Evolutionary conservation across 345 rosid genomes (phyloP).

Genomic region (Gossypium ekmanianum): DNA sequence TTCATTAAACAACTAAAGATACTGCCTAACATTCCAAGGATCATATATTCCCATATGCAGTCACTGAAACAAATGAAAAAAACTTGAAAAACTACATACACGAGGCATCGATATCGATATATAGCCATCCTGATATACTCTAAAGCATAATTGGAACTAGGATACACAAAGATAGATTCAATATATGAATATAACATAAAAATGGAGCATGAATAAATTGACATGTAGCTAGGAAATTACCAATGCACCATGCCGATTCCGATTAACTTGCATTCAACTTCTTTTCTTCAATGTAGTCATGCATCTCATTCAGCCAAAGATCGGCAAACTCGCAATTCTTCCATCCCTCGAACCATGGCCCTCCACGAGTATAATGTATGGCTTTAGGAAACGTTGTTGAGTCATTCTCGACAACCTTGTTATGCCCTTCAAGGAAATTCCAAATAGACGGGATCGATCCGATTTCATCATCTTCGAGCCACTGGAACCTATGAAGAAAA

Average conservation of each 20-base stretch:
- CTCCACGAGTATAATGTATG: slow-evolving; percentile 88
- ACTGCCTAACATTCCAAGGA: background rate
- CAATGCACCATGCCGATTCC: background rate
- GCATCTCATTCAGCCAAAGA: slow-evolving; percentile 77
- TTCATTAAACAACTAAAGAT: background rate
- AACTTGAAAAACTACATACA: background rate
- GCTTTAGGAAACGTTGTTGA: slow-evolving; percentile 67
- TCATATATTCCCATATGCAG: background rate
- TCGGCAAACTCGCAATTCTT: slow-evolving; percentile 90
- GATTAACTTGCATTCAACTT: slow-evolving; percentile 18
- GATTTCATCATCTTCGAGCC: slow-evolving; percentile 87
- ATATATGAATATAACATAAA: background rate
- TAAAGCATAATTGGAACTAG: slow-evolving; percentile 1
- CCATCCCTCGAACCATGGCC: slow-evolving; percentile 98
- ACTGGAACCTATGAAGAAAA: slow-evolving; percentile 91
- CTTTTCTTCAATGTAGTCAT: slow-evolving; percentile 40
- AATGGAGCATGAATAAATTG: slow-evolving; percentile 10
- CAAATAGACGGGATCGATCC: slow-evolving; percentile 83
- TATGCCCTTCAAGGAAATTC: slow-evolving; percentile 98
- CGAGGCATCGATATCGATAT: background rate
- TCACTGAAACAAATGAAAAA: background rate
- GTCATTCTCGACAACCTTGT: slow-evolving; percentile 62
- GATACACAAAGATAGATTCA: background rate
- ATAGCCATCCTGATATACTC: background rate
- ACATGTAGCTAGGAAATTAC: background rate